These are phyloP conservation scores for Straminergon stramineum DNA, from an alignment of 225 moss, liverwort and hornwort genomes.

Conservation along the genomic window DNA sequence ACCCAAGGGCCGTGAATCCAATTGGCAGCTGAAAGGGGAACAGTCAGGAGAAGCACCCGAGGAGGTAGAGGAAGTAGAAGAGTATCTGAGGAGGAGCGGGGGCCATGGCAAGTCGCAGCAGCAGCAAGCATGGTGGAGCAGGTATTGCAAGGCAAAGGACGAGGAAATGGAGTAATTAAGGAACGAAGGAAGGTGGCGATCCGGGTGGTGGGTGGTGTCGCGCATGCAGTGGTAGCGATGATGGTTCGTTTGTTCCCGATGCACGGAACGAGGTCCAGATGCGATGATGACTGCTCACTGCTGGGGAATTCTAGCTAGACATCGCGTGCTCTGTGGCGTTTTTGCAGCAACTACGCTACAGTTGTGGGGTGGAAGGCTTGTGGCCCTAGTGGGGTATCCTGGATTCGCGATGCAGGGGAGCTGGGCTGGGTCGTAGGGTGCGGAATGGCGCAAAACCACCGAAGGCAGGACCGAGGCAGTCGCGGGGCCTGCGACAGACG, in stretches of 20 bases:
- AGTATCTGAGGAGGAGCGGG: neutral
- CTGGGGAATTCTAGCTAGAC: neutral
- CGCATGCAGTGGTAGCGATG: neutral
- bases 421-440: neutral
- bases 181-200: neutral
- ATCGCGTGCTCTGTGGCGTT: neutral
- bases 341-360: neutral
- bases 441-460: neutral
- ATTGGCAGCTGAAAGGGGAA: neutral
- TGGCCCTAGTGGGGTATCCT: neutral
- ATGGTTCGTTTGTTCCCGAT: neutral
- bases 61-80: neutral
- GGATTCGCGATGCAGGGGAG: neutral
- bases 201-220: neutral
- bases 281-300: neutral
- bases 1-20: neutral
- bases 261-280: neutral
- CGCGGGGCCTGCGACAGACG: neutral
- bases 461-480: neutral
- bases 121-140: conserved; percentile 13
- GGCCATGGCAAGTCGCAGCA: conserved; percentile 23
- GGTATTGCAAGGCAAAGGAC: neutral
- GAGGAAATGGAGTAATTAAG: neutral
- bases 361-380: neutral
- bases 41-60: neutral